A percentile compares a stretch with the other conserved stretches of the same genome.
Conservation (phyloP, 495 filamentous ascomycete species). For the Darksidea phi region DNA sequence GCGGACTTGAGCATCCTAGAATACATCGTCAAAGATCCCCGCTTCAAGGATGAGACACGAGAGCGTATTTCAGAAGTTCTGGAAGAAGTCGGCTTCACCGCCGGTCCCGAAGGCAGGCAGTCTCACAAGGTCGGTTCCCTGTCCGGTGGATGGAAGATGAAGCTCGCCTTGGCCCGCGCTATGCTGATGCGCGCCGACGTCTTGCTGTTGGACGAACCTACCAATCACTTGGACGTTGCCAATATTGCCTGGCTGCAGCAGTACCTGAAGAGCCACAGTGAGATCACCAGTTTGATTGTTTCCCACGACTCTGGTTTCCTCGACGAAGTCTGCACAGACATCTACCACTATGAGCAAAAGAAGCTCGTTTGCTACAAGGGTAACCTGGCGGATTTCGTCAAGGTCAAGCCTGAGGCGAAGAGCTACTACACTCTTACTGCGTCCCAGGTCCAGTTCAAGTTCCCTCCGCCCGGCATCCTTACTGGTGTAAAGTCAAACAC, state of each 20-base stretch:
- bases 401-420: constrained; percentile 91
- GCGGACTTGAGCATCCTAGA: constrained; percentile 93
- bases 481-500: constrained; percentile 93
- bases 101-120: constrained; percentile 85
- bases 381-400: constrained; percentile 90
- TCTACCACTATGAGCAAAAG: constrained; percentile 99
- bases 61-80: constrained; percentile 82
- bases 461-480: constrained; percentile 91
- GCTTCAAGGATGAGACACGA: constrained; percentile 66
- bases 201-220: constrained; percentile 94
- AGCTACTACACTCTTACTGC: constrained; percentile 97
- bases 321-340: constrained; percentile 95
- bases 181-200: constrained; percentile 98
- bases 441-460: constrained; percentile 91
- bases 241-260: constrained; percentile 95
- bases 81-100: constrained; percentile 87
- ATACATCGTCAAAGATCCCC: constrained; percentile 81
- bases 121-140: constrained; percentile 84
- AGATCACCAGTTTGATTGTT: constrained; percentile 97
- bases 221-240: constrained; percentile 94
- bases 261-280: constrained; percentile 91
- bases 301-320: constrained; percentile 97
- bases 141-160: constrained; percentile 99
- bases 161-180: constrained; percentile 90
- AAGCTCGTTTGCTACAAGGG: constrained; percentile 93